A percentile compares a stretch with the other conserved stretches of the same genome.
These are phyloP conservation scores for Hyaloscypha variabilis DNA, from an alignment of 495 filamentous ascomycete species.

Conservation along the genomic window DNA sequence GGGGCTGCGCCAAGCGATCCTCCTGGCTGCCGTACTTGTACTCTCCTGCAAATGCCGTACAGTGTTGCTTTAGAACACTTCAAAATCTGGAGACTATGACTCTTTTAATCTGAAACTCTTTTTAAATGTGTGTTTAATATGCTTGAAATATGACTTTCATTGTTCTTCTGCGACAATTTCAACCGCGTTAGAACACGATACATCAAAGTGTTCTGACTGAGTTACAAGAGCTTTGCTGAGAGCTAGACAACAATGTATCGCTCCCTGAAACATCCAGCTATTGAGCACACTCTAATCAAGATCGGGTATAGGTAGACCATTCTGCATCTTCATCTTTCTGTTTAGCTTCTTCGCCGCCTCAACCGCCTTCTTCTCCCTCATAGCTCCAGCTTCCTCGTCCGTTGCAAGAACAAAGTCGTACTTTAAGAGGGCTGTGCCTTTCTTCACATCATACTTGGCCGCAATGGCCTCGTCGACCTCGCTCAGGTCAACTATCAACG, in stretches of 20 bases:
- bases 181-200: too few relatives aligned
- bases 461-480: constrained; percentile 22
- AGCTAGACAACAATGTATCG: too few relatives aligned
- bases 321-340: constrained; percentile 72
- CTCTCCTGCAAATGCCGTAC: not conserved
- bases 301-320: constrained; percentile 80
- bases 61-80: not conserved
- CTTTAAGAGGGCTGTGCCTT: constrained; percentile 66
- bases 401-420: constrained; percentile 74
- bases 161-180: too few relatives aligned
- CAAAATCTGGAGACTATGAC: not conserved
- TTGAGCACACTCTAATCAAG: constrained; percentile 48
- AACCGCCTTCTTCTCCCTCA: constrained; percentile 70
- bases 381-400: constrained; percentile 64
- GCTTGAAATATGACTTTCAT: too few relatives aligned
- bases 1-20: too few relatives aligned
- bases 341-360: constrained; percentile 72
- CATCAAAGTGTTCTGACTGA: too few relatives aligned
- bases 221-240: too few relatives aligned
- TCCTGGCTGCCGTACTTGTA: not conserved
- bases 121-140: too few relatives aligned
- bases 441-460: constrained; percentile 67
- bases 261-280: not conserved
- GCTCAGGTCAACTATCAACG: constrained; percentile 57
- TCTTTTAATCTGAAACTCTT: not conserved